Evolutionary conservation across 768 basidiomycete species (phyloP), one percentile per base, ranked within the genome.

Genomic region (Termitomyces sp.): DNA sequence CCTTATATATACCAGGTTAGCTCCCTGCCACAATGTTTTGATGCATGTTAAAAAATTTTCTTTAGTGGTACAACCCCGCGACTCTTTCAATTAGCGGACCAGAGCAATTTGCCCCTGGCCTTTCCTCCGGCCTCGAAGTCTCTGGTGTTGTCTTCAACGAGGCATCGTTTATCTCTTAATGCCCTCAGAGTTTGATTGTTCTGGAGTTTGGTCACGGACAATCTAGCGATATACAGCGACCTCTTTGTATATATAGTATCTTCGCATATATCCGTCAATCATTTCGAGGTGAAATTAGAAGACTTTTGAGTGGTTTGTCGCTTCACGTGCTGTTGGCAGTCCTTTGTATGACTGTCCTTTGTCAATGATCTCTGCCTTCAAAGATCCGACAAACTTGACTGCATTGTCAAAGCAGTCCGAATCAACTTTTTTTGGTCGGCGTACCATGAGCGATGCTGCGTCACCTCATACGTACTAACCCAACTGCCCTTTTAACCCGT

Each of bases 1-100:
- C 96, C 94, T 0, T 95, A 87, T 71, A 90, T 96, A 71, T 97
- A 96, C 73, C 93, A 95, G 83, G 94, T 89, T 55, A 56, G 85
- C 46, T 23, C 50, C 40, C 35, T 55, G 14, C 38, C 30, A 16
- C n/a, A 54, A 28, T 26, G 12, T 9, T 36, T 35, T 5, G 9
- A 16, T n/a, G 4, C 6, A 30, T 28, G 10, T 35, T 60, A 43
- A 57, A 18, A 12, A n/a, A n/a, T 52, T 56, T 56, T 40, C 55
- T 50, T 38, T 56, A 84, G 82, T 84, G 78, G 77, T 60, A 70
- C 38, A 82, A 83, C 58, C 78, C 79, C 4, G 69, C 73, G 18
- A 82, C 72, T 33, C 63, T 84, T 46, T 63, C 65, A 18, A 70
- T 82, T 48, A 77, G 65, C 28, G 81, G 79, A 5, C 78, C 81